Evolutionary conservation across 768 basidiomycete species (phyloP), one percentile per base, ranked within the genome.

Genomic region (Mycena filopes): DNA sequence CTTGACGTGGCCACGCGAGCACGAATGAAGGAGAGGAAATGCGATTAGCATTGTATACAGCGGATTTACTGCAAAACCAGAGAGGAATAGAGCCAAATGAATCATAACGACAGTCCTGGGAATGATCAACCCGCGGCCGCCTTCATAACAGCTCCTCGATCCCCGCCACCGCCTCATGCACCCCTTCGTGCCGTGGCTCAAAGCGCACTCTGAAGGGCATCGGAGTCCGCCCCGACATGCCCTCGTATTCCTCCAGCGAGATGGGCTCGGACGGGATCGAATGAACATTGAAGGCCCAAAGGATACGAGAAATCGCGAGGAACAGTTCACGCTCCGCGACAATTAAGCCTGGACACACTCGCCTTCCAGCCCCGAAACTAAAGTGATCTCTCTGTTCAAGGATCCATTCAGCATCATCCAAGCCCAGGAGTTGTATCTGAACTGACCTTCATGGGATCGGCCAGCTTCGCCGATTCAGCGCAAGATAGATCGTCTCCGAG

Each of bases 261-360:
- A 79, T 78, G 2, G 78, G 77, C 57, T 79, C 73, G n/a, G 65
- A 73, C 3, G 78, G 75, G 15, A 77, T 47, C 3, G 67, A 63
- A 36, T 69, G 47, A 28, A 79, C 65, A 13, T 63, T 70, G 70
- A 77, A 81, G 2, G 76, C 65, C 80, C 79, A 81, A 21, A 80
- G 68, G 33, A 80, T 68, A 4, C 75, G 74, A 15, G 79, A 76
- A 48, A 80, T 73, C 3, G 76, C 76, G 15, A 80, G 73, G 69
- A 72, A 79, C 20, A 80, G 60, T 66, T 79, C 76, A 5, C 73
- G 69, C 49, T 80, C 79, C 10, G 79, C 79, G 36, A 79, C 71
- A n/a, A 66, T 58, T n/a, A 78, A 70, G 2, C 77, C 79, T 1
- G 77, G 77, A 48, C 79, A 79, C 55, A 78, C 74, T 3, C 76